A percentile compares a stretch with the other conserved stretches of the same genome.
phyloP scores from a whole-genome alignment of 2,329 filamentous ascomycete species.

The Ceratocystis eucalypticola region DNA sequence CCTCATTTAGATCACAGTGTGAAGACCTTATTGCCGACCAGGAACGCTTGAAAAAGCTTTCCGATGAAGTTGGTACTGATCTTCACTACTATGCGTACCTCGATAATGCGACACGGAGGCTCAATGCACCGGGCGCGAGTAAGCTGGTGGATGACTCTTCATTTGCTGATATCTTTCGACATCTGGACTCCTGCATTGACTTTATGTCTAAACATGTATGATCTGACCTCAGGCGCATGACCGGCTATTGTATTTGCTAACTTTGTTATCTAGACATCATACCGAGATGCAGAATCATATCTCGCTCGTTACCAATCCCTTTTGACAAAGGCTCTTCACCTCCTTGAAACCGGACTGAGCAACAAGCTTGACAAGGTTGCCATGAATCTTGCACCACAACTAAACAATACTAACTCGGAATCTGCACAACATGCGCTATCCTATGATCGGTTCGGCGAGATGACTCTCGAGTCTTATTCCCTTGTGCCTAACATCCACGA shows the following conservation, averaged over 20 bases:
- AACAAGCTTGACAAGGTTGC: slow-evolving; percentile 40
- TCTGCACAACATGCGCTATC: slow-evolving; percentile 46
- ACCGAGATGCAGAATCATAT: slow-evolving; percentile 79
- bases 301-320: slow-evolving; percentile 75
- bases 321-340: slow-evolving; percentile 51
- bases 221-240: slow-evolving; percentile 10
- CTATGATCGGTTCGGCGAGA: slow-evolving; percentile 46
- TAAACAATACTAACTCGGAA: slow-evolving; percentile 42
- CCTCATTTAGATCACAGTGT: slow-evolving; percentile 84
- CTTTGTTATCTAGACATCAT: slow-evolving; percentile 45
- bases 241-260: slow-evolving; percentile 18
- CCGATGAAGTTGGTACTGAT: slow-evolving; percentile 74
- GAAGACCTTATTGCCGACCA: slow-evolving; percentile 77
- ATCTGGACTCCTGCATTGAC: slow-evolving; percentile 76
- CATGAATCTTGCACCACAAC: slow-evolving; percentile 41
- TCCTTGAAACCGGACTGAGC: slow-evolving; percentile 45
- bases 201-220: slow-evolving; percentile 82
- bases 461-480: slow-evolving; percentile 42
- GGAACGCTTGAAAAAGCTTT: slow-evolving; percentile 60
- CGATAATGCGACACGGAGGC: slow-evolving; percentile 73
- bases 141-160: slow-evolving; percentile 71
- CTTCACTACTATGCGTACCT: slow-evolving; percentile 91
- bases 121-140: slow-evolving; percentile 84
- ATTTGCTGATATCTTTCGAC: slow-evolving; percentile 77
- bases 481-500: slow-evolving; percentile 43